Percentiles rank a stretch among this genome's conserved stretches.
Evolutionary conservation across 805 yeast genomes (phyloP).

Genomic region (Kuraishia hungarica): DNA sequence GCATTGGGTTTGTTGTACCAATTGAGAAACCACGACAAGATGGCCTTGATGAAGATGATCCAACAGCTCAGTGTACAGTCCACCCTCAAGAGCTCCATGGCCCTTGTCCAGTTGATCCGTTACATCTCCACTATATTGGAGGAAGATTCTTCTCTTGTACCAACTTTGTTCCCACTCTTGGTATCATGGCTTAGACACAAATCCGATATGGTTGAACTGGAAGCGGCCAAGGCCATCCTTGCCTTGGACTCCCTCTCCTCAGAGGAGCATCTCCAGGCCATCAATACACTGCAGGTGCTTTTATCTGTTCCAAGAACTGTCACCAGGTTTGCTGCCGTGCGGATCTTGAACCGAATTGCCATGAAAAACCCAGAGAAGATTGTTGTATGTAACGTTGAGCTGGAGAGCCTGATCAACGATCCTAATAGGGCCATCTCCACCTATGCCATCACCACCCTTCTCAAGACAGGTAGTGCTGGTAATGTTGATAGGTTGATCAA

Average conservation of each 20-base stretch:
- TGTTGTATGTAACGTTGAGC: constrained; percentile 72
- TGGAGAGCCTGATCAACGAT: constrained; percentile 83
- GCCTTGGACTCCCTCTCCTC: constrained; percentile 46
- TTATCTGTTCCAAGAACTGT: constrained; percentile 84
- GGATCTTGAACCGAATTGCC: constrained; percentile 81
- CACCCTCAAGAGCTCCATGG: constrained; percentile 68
- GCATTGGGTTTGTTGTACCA: constrained; percentile 88
- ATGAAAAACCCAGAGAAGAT: constrained; percentile 72
- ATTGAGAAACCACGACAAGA: constrained; percentile 82
- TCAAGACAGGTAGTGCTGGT: constrained; percentile 90
- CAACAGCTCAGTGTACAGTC: constrained; percentile 57
- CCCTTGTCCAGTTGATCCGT: constrained; percentile 78
- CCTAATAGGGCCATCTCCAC: constrained; percentile 89
- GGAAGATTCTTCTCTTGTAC: constrained; percentile 61
- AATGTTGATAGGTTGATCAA: constrained; percentile 82
- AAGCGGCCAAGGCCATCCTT: constrained; percentile 75
- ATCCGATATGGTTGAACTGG: constrained; percentile 84
- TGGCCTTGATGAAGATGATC: constrained; percentile 88
- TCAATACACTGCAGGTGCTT: constrained; percentile 65
- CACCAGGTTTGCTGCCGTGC: constrained; percentile 86
- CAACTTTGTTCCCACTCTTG: constrained; percentile 56
- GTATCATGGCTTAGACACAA: constrained; percentile 68
- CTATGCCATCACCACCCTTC: constrained; percentile 90
- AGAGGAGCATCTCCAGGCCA: constrained; percentile 62
- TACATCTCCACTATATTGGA: constrained; percentile 63